Conservation (phyloP, 2,329 filamentous ascomycete genomes). For the Chaetomiaceae sp. region DNA sequence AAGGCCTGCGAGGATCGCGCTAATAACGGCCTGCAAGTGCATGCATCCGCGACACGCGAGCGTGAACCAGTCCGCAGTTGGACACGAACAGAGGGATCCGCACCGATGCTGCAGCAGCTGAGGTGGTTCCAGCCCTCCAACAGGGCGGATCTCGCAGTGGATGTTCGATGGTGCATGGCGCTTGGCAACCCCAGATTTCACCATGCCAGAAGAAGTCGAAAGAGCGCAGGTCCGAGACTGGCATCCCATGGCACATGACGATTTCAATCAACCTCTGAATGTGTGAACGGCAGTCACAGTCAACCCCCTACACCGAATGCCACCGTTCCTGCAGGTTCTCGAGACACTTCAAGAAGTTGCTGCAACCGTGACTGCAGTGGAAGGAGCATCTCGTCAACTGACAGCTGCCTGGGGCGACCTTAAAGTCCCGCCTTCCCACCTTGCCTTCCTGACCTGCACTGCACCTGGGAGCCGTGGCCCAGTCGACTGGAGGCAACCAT, state of each 20-base stretch:
- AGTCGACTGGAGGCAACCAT: too few species aligned
- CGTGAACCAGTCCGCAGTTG: constrained; percentile 11
- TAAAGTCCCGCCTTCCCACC: not conserved
- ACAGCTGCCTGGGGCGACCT: too few species aligned
- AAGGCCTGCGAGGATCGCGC: constrained; percentile 13
- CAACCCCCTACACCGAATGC: not conserved
- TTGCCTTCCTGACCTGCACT: too few species aligned
- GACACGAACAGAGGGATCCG: constrained; percentile 13
- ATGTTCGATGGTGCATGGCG: constrained; percentile 8
- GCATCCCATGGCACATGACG: constrained; percentile 9
- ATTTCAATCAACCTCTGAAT: not conserved
- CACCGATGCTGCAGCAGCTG: constrained; percentile 9
- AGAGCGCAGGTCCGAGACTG: too few species aligned
- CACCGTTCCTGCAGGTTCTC: not conserved
- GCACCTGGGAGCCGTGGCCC: too few species aligned
- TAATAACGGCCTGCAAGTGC: constrained; percentile 16
- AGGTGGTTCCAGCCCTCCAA: constrained; percentile 3
- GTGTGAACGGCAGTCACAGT: not conserved
- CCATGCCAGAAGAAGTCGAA: constrained; percentile 9
- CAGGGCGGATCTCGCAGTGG: constrained; percentile 6
- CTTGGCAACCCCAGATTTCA: constrained; percentile 21
- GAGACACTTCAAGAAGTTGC: not conserved
- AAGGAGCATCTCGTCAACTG: too few species aligned
- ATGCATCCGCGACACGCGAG: constrained; percentile 22
- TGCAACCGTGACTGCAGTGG: not conserved